These are phyloP conservation scores for Bipolaris victoriae DNA, from an alignment of 2,329 filamentous ascomycete genomes.

Conservation along the genomic window DNA sequence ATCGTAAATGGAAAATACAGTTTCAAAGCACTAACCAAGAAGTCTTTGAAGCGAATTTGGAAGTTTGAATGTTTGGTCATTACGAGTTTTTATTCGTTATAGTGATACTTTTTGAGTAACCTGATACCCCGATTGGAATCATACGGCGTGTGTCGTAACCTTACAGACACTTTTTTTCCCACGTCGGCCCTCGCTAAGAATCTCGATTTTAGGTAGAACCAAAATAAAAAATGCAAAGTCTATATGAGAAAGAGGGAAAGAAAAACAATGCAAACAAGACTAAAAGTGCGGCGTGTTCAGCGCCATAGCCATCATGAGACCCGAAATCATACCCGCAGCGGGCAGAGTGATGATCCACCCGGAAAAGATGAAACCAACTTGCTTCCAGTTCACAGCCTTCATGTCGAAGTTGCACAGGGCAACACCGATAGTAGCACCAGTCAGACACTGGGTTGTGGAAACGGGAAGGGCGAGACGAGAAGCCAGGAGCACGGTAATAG, in stretches of 20 bases:
- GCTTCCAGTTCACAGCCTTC: slow-evolving; percentile 52
- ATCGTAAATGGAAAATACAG: background rate
- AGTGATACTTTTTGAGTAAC: background rate
- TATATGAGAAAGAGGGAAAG: background rate
- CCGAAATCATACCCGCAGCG: slow-evolving; percentile 50
- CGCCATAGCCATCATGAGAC: slow-evolving; percentile 51
- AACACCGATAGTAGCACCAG: slow-evolving; percentile 33
- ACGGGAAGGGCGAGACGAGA: slow-evolving; percentile 67
- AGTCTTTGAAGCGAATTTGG: no score
- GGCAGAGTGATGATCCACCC: slow-evolving; percentile 54
- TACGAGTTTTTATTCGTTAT: background rate
- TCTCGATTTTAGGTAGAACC: no score
- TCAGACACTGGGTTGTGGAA: slow-evolving; percentile 66
- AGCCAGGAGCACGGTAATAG: slow-evolving; percentile 67
- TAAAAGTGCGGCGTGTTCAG: slow-evolving; percentile 52
- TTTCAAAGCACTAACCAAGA: background rate
- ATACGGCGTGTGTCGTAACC: background rate
- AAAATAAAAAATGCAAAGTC: background rate
- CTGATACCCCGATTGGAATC: slow-evolving; percentile 8
- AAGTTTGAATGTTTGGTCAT: background rate
- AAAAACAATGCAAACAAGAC: background rate
- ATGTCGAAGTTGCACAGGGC: slow-evolving; percentile 43
- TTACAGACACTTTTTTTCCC: background rate
- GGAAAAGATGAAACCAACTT: slow-evolving; percentile 51
- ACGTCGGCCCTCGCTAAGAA: background rate